These are phyloP conservation scores for Thermomyces lanuginosus DNA, from an alignment of 2,329 filamentous ascomycete genomes.

Conservation along the genomic window DNA sequence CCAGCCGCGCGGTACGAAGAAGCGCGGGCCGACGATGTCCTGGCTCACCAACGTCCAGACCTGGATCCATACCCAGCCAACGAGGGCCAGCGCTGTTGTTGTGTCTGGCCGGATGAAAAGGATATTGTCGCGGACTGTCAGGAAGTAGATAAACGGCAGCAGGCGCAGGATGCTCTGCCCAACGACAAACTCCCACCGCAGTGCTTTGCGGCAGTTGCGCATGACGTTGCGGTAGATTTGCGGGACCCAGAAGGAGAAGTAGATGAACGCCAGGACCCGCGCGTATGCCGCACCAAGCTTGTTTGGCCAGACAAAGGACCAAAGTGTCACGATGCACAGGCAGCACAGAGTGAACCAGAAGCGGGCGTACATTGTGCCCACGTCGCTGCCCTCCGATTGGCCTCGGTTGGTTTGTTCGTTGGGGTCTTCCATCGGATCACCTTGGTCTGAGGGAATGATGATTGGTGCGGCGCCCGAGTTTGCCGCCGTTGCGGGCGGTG, in stretches of 20 bases:
- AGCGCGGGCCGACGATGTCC: slow-evolving; percentile 73
- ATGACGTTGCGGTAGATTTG: slow-evolving; percentile 83
- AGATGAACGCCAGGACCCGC: slow-evolving; percentile 50
- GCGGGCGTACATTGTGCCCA: slow-evolving; percentile 43
- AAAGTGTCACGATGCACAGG: slow-evolving; percentile 42
- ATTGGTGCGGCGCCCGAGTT: slow-evolving; percentile 38
- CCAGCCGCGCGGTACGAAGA: slow-evolving; percentile 58
- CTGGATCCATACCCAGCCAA: slow-evolving; percentile 76
- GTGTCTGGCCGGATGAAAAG: slow-evolving; percentile 58
- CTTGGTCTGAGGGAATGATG: slow-evolving; percentile 45
- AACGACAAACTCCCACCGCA: slow-evolving; percentile 80
- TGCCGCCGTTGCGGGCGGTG: slow-evolving; percentile 35
- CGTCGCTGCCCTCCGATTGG: slow-evolving; percentile 28
- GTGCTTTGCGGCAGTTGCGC: slow-evolving; percentile 77
- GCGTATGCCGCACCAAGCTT: slow-evolving; percentile 38
- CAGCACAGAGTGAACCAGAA: slow-evolving; percentile 45
- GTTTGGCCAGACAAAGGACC: slow-evolving; percentile 41
- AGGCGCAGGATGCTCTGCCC: slow-evolving; percentile 68
- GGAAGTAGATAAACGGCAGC: slow-evolving; percentile 73
- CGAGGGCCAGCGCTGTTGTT: slow-evolving; percentile 46
- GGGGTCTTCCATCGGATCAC: slow-evolving; percentile 26
- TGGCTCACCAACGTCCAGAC: slow-evolving; percentile 63
- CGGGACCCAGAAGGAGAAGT: slow-evolving; percentile 81
- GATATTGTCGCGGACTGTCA: slow-evolving; percentile 60
- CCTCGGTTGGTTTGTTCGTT: slow-evolving; percentile 15